Evolutionary conservation across 768 basidiomycete genomes (phyloP).

Genomic region (Serendipita sp.): DNA sequence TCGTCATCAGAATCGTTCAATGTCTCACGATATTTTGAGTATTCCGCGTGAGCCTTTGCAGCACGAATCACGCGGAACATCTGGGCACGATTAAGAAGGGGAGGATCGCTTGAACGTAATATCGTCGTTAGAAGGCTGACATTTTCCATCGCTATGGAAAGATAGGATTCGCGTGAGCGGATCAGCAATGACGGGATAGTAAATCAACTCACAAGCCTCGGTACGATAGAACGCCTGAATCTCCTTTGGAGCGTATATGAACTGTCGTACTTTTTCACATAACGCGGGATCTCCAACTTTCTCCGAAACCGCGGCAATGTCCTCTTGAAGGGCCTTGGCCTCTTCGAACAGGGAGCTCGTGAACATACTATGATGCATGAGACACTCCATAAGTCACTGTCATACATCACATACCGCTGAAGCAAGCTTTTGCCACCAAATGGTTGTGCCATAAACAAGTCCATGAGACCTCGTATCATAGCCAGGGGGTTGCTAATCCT

Average conservation of each 20-base stretch:
- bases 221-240: slow-evolving; percentile 68
- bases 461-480: slow-evolving; percentile 86
- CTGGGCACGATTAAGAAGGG: slow-evolving; percentile 58
- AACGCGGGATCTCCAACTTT: slow-evolving; percentile 80
- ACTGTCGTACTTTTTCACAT: slow-evolving; percentile 75
- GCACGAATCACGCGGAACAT: slow-evolving; percentile 67
- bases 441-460: slow-evolving; percentile 91
- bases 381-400: neutral
- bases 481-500: slow-evolving; percentile 88
- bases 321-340: slow-evolving; percentile 65
- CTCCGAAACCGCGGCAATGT: slow-evolving; percentile 72
- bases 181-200: neutral
- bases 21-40: slow-evolving; percentile 41
- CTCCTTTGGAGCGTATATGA: slow-evolving; percentile 74
- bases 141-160: slow-evolving; percentile 37
- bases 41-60: slow-evolving; percentile 62
- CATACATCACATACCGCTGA: slow-evolving; percentile 43
- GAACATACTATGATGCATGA: slow-evolving; percentile 56
- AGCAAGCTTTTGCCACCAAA: slow-evolving; percentile 87
- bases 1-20: slow-evolving; percentile 80
- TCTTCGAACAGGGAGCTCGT: slow-evolving; percentile 84
- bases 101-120: slow-evolving; percentile 62
- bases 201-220: slow-evolving; percentile 51
- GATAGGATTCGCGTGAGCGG: neutral
- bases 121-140: slow-evolving; percentile 67